Conservation (phyloP, 495 filamentous ascomycete genomes). For the Xylaria bambusicola region DNA sequence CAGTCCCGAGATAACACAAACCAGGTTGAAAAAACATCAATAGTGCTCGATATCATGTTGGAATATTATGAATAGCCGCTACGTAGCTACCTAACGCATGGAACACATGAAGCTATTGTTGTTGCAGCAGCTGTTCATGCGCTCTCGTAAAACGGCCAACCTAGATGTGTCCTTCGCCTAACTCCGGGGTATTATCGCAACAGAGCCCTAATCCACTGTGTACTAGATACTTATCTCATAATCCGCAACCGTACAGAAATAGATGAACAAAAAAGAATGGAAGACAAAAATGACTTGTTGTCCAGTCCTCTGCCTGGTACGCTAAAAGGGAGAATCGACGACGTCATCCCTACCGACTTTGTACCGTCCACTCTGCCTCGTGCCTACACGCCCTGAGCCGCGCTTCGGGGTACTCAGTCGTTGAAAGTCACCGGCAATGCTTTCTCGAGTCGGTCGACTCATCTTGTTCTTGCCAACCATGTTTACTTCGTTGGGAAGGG, state of each 20-base stretch:
- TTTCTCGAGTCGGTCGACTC: conserved; percentile 88
- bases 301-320: not conserved
- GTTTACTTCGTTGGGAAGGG: conserved; percentile 94
- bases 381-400: conserved; percentile 49
- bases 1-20: too few species aligned
- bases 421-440: conserved; percentile 65
- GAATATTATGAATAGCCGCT: not conserved
- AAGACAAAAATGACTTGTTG: too few species aligned
- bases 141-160: not conserved
- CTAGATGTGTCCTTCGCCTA: conserved; percentile 1
- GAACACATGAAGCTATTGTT: conserved; percentile 7
- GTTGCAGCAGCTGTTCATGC: too few species aligned
- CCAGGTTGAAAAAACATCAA: too few species aligned
- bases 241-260: conserved; percentile 3
- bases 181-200: conserved; percentile 20
- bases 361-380: conserved; percentile 50
- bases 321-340: conserved; percentile 80
- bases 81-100: conserved; percentile 14
- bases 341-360: conserved; percentile 74
- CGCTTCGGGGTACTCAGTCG: conserved; percentile 49
- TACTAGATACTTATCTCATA: conserved; percentile 10
- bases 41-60: not conserved
- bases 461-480: conserved; percentile 87
- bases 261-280: too few species aligned
- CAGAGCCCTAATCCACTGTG: not conserved